Evolutionary conservation across 2,329 filamentous ascomycete species (phyloP), one percentile per base, ranked within the genome.

Genomic region (Aspergillus sp.): DNA sequence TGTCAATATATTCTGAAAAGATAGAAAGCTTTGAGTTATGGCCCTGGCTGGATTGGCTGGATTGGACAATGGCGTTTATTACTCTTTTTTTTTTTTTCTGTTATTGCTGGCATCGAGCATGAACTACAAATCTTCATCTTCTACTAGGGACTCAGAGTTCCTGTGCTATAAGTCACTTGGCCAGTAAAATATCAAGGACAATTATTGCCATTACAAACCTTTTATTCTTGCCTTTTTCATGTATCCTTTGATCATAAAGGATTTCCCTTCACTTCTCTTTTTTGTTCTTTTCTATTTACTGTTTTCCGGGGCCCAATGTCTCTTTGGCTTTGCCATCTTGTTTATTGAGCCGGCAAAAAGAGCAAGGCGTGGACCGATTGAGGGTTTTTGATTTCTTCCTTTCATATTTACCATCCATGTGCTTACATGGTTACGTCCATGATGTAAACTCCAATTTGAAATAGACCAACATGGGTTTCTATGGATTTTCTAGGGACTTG

Each of bases 41-140:
- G 11, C 37, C 8, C 19, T 37, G 35, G 11, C 9, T 27, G 19
- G 26, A 48, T 19, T 19, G 19, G 30, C 37, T 8, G 29, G 30
- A 44, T 37, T 30, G 39, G 44, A 34, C 40, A 34, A 31, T 40
- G 42, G 40, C 40, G 40, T 46, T 48, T 44, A 32, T 42, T 36
- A 33, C 34, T 28, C 27, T 47, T 29, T 48, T 48, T 45, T 38
- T 48, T 42, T 51, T 56, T 48, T 33, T 46, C 45, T 43, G 44
- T 42, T 45, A 44, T 45, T 40, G 36, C 33, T 28, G 27, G 29
- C 10, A 52, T 57, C 48, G 49, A 39, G 49, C 42, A 46, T 40
- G 44, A 45, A 35, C 40, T 46, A 29, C 33, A 34, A 34, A 13
- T 13, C n/a, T 13, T 19, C 35, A 37, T 28, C 19, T 38, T 27